These are phyloP conservation scores for Candida saitoana DNA, from an alignment of 805 yeast genomes.

Conservation along the genomic window DNA sequence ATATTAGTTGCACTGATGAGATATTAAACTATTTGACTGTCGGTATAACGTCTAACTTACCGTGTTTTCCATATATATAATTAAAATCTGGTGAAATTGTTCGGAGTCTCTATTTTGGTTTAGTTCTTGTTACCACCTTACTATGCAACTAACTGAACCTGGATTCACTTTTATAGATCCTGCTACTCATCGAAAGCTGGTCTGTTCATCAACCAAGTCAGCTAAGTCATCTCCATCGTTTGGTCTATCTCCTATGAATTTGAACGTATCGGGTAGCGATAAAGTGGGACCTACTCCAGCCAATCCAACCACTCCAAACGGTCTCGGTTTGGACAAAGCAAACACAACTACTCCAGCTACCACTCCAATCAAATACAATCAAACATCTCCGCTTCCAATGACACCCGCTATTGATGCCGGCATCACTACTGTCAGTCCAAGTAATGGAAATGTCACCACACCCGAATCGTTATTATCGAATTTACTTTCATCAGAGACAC, in stretches of 20 bases:
- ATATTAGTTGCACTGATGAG: not conserved
- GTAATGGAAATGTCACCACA: slow-evolving; percentile 1
- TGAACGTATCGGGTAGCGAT: not conserved
- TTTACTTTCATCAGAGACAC: slow-evolving; percentile 22
- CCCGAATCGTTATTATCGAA: not conserved
- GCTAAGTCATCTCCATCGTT: slow-evolving; percentile 1
- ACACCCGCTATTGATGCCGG: not conserved
- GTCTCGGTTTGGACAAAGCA: not conserved
- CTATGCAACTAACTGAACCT: not conserved
- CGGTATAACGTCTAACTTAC: not conserved
- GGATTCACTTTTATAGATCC: slow-evolving; percentile 4
- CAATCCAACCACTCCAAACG: not conserved
- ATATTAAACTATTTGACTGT: not conserved
- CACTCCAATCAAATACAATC: not conserved
- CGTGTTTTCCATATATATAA: slow-evolving; percentile 1
- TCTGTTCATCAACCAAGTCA: not conserved
- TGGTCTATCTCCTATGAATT: not conserved
- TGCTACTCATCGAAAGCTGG: slow-evolving; percentile 1
- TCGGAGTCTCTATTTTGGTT: not conserved
- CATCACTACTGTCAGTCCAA: not conserved
- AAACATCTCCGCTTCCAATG: slow-evolving; percentile 1
- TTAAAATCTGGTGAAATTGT: not conserved
- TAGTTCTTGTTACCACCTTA: slow-evolving; percentile 20
- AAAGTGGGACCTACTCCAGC: not conserved
- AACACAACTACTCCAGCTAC: not conserved